These are phyloP conservation scores for Neodidymelliopsis sp. DNA, from an alignment of 2,329 filamentous ascomycete genomes.

Conservation along the genomic window DNA sequence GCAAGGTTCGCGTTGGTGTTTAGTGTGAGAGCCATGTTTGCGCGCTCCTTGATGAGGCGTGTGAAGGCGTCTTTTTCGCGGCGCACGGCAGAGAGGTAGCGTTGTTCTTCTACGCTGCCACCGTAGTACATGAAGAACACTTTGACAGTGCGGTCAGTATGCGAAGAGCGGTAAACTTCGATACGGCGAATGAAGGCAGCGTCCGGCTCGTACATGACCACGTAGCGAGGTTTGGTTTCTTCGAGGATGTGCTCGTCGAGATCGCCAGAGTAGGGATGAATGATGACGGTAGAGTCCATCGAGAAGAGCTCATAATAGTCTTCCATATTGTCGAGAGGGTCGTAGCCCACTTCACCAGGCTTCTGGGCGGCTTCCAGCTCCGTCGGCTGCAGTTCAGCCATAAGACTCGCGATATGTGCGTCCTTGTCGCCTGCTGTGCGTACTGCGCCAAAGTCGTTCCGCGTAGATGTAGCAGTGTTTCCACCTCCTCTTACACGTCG, in stretches of 20 bases:
- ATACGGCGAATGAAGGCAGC: slow-evolving; percentile 92
- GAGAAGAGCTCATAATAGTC: slow-evolving; percentile 91
- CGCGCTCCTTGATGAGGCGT: slow-evolving; percentile 90
- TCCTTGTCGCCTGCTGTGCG: slow-evolving; percentile 82
- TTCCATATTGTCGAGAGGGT: slow-evolving; percentile 90
- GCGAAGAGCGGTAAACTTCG: slow-evolving; percentile 94
- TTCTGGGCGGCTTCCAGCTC: slow-evolving; percentile 79
- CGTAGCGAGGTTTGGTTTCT: slow-evolving; percentile 89
- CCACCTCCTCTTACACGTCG: slow-evolving; percentile 84
- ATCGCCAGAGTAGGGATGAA: slow-evolving; percentile 95
- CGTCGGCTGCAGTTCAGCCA: slow-evolving; percentile 83
- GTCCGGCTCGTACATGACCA: slow-evolving; percentile 99
- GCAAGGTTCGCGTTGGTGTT: slow-evolving; percentile 72
- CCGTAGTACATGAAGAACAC: slow-evolving; percentile 98
- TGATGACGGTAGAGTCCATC: slow-evolving; percentile 84
- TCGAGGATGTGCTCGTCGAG: slow-evolving; percentile 97
- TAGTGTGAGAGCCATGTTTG: slow-evolving; percentile 89
- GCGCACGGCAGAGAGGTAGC: slow-evolving; percentile 87
- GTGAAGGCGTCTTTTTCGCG: slow-evolving; percentile 97
- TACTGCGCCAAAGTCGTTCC: slow-evolving; percentile 77
- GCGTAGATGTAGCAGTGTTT: slow-evolving; percentile 63
- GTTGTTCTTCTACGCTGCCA: slow-evolving; percentile 92
- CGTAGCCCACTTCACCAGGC: slow-evolving; percentile 71
- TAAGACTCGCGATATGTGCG: slow-evolving; percentile 78
- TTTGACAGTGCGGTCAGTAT: slow-evolving; percentile 84